Conservation (phyloP, 495 filamentous ascomycete genomes). For the Articulospora tetracladia region DNA sequence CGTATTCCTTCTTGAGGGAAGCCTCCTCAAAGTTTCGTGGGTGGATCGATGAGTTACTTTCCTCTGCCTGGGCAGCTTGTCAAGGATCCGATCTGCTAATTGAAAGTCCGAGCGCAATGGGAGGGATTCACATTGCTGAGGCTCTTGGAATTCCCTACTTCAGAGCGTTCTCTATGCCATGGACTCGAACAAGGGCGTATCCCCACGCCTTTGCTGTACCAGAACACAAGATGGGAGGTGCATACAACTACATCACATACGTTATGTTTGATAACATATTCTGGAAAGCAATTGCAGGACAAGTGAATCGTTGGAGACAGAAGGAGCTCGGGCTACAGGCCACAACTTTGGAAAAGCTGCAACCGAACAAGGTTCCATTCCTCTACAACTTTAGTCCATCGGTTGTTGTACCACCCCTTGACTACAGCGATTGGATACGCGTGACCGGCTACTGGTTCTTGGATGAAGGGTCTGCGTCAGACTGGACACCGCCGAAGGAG, state of each 20-base stretch:
- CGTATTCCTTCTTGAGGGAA: conserved; percentile 82
- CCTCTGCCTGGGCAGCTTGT: conserved; percentile 80
- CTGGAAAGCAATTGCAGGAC: conserved; percentile 87
- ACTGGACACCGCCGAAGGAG: conserved; percentile 62
- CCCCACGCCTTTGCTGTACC: conserved; percentile 97
- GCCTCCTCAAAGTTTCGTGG: conserved; percentile 86
- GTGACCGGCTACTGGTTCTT: conserved; percentile 99
- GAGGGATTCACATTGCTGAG: conserved; percentile 97
- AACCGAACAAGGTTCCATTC: conserved; percentile 94
- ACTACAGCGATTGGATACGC: conserved; percentile 96
- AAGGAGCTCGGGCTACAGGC: conserved; percentile 71
- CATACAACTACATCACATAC: conserved; percentile 93
- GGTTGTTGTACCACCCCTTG: conserved; percentile 87
- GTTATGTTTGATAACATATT: conserved; percentile 97
- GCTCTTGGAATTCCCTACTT: conserved; percentile 93
- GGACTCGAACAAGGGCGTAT: conserved; percentile 93
- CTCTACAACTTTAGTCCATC: conserved; percentile 94
- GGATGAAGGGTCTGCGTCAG: conserved; percentile 59
- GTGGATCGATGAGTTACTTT: conserved; percentile 87
- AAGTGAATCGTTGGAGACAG: conserved; percentile 91
- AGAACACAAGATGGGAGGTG: conserved; percentile 88
- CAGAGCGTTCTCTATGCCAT: conserved; percentile 97
- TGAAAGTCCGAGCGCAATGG: conserved; percentile 96
- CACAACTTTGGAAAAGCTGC: conserved; percentile 86
- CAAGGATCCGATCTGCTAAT: conserved; percentile 87